Evolutionary conservation across 2,329 filamentous ascomycete genomes (phyloP), one percentile per base, ranked within the genome.

Genomic region (Aspergillus costaricaensis): DNA sequence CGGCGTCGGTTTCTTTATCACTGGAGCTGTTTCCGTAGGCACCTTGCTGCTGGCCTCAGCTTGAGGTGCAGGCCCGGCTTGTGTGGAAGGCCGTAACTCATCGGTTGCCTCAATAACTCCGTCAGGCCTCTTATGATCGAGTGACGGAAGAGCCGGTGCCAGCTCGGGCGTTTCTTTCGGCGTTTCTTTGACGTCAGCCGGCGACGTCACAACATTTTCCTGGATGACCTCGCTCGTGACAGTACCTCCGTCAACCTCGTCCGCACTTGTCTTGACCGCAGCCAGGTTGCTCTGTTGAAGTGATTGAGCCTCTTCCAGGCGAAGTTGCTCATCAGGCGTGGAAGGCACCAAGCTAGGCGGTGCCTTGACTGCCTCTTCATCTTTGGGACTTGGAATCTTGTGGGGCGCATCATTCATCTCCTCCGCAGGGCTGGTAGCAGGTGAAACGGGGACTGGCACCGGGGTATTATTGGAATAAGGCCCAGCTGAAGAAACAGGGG

Each of bases 401-500:
- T 79, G 47, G 80, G 71, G 60, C 78, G 74, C 65, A 80, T 71
- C 69, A 9, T 60, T 61, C 25, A 64, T 63, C 55, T 92, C 89
- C 57, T 89, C 85, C 57, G 90, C 89, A 1, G 89, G 88, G 67
- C 89, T 92, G 1, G 90, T 92, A 66, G 89, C 88, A 1, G 89
- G 86, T 1, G 90, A 92, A 6, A 82, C 84, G 63, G 89, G 85
- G 61, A 88, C 84, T 41, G 88, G 82, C 38, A 83, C 85, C 1
- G 91, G 89, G 0, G 91, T 95, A 21, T 88, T 86, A 57, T 87
- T 87, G 47, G 90, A 92, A 67, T 88, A 88, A 1, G 88, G 84
- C 32, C 82, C 86, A 57, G 85, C 79, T 1, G 89, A 92, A 5
- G 91, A 94, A 8, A 81, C 84, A 23, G 85, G 85, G 9, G 78